Base-by-base conservation (phyloP, 768 basidiomycete genomes). In the Rhodotorula graminis region DNA sequence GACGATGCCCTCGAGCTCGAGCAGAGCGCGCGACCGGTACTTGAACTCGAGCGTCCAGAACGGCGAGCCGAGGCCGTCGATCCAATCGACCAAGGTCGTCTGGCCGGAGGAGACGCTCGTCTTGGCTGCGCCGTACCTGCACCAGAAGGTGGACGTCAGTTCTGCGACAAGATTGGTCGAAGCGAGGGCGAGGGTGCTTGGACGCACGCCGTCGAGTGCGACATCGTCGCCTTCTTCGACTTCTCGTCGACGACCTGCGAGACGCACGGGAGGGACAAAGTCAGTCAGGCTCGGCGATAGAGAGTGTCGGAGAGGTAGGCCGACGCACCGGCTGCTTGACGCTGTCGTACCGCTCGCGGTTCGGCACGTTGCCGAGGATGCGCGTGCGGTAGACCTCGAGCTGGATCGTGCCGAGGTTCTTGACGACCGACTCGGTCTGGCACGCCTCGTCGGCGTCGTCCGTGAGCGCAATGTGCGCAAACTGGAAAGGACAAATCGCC, bases 1-100 rank as follows among this genome's bases (percentile, higher is more conserved):
- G 53, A 74, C 59, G 33, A 74, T 65, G 21, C 42, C 63, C 2
- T 62, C 37, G 16, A 74, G 44, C 63, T 74, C 73, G 49, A 74
- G 66, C 12, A 74, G 63, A 3, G 58, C 33, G 12, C 69, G 37
- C 3, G 60, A 63, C 42, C 65, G 66, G 60, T 74, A 74, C 58
- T 64, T 61, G 69, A 74, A 68, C 52, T 68, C 69, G 53, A 74
- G 64, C 10, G 29, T 23, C 7, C 15, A 15, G 12, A 10, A 42
- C 10, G 66, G 66, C 16, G 33, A 31, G n/a, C 31, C 19, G 62
- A 50, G 23, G 37, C 53, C 53, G 31, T 74, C 73, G 46, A 68
- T 37, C 33, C 56, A 74, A 7, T 18, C 6, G 6, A 68, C 40
- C 0, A 9, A 2, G 3, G 37, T 29, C 3, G 27, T 1, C 2